Conservation (phyloP, 106 monocot species). For the Dioscorea zingiberensis region DNA sequence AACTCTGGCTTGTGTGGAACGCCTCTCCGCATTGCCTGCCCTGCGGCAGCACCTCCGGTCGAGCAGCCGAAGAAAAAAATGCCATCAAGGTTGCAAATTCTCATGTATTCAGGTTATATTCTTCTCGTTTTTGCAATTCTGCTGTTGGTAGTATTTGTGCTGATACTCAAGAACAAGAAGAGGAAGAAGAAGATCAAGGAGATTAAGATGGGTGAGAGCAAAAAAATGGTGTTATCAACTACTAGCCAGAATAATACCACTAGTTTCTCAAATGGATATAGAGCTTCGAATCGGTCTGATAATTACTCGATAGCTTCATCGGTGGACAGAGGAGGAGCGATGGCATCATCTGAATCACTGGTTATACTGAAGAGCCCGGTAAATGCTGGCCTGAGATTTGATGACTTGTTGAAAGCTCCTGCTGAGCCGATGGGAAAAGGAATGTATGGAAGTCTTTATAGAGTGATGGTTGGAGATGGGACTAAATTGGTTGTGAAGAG, state of each 20-base stretch:
- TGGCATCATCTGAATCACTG: conserved; percentile 16
- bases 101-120: conserved; percentile 31
- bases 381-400: conserved; percentile 21
- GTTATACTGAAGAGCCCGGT: conserved; percentile 12
- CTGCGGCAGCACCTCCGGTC: not conserved
- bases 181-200: not conserved
- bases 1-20: conserved; percentile 34
- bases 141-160: conserved; percentile 10
- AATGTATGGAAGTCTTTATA: conserved; percentile 35
- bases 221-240: not conserved
- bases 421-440: conserved; percentile 53
- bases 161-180: conserved; percentile 9
- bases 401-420: conserved; percentile 43
- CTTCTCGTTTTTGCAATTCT: conserved; percentile 14
- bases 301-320: no score
- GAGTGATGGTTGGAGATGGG: conserved; percentile 29
- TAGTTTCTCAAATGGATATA: not conserved
- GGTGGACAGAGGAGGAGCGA: no score
- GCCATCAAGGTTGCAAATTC: not conserved
- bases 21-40: conserved; percentile 11
- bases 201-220: not conserved
- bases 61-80: not conserved
- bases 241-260: no score
- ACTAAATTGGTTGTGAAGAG: conserved; percentile 37
- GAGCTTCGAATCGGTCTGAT: conserved; percentile 9